Base-by-base conservation (phyloP, 2,329 filamentous ascomycete genomes). In the Aspergillus nomiae region DNA sequence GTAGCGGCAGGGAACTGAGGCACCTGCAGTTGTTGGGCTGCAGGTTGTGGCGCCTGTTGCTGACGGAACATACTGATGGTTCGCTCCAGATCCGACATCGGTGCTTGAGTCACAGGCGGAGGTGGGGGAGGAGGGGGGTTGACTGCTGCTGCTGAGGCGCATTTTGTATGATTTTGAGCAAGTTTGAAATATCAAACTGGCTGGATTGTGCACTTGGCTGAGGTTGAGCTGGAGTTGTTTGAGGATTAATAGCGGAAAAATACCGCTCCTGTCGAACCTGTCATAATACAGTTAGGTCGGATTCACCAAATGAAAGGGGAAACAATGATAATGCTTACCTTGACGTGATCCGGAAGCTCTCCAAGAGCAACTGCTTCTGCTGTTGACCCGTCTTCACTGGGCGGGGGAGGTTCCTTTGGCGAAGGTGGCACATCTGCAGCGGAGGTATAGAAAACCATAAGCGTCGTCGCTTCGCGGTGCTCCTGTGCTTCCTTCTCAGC, bases 371-470 rank as follows among this genome's bases (percentile, higher is more conserved):
- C 68, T 53, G 74, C 71, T 19, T 78, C 78, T 2, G 71, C 56
- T 19, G 69, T 71, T 4, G 66, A 50, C 58, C 82, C 80, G 34
- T 80, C 77, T 6, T 73, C 72, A 43, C 73, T 73, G 14, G 74
- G 69, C 24, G 74, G 69, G 30, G 79, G 76, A 16, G 81, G 81
- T 59, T 84, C 82, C 64, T 81, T 83, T 8, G 82, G 81, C 4
- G 81, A 78, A 6, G 76, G 66, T 7, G 82, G 82, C 54, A 83
- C 74, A 64, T 84, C 82, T 5, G 76, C 76, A 54, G 76, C 73
- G 32, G 77, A 80, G 1, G 80, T 76, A 65, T 83, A 82, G 64
- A 82, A 78, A 1, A 80, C 80, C 78, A 83, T 83, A 43, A 84
- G 74, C 4, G 81, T 82, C 26, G 73, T 82, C 51, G 76, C 71